Percentiles rank a stretch among this genome's conserved stretches.
phyloP scores from a whole-genome alignment of 1,139 yeast genomes.

The Meyerozyma sp. region DNA sequence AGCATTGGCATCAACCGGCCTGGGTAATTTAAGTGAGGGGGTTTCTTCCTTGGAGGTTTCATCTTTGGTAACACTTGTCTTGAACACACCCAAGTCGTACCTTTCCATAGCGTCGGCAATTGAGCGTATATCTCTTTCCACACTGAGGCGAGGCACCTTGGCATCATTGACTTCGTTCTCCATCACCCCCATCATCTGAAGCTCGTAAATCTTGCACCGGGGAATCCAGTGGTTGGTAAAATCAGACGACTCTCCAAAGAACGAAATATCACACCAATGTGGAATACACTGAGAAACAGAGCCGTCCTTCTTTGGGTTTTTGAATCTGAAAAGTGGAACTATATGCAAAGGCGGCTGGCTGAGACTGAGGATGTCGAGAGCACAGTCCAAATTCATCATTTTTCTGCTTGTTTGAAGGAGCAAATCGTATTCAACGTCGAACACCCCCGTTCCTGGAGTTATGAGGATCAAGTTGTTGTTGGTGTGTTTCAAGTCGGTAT shows the following conservation, averaged over 20 bases:
- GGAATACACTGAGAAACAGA: conserved; percentile 76
- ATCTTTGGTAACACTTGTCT: conserved; percentile 13
- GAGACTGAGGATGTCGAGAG: conserved; percentile 82
- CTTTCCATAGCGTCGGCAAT: conserved; percentile 49
- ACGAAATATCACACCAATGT: conserved; percentile 90
- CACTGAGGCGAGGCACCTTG: conserved; percentile 50
- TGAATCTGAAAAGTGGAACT: conserved; percentile 80
- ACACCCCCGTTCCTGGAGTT: conserved; percentile 91
- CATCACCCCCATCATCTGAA: conserved; percentile 98
- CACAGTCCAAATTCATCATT: conserved; percentile 72
- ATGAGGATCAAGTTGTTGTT: conserved; percentile 79
- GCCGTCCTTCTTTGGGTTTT: conserved; percentile 41
- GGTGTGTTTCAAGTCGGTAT: conserved; percentile 83
- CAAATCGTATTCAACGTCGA: conserved; percentile 82
- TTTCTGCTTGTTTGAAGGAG: conserved; percentile 71
- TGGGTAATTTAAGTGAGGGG: conserved; percentile 6
- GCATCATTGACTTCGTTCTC: conserved; percentile 76
- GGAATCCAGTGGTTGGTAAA: conserved; percentile 76
- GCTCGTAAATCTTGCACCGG: conserved; percentile 84
- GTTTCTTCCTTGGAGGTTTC: conserved; percentile 14
- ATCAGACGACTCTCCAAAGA: conserved; percentile 59
- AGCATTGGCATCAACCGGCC: conserved; percentile 15
- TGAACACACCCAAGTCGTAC: conserved; percentile 56
- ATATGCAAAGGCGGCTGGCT: conserved; percentile 90
- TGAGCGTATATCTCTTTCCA: conserved; percentile 22